phyloP scores from a whole-genome alignment of 176 grass and related monocot species.

The Oropetium thomaeum region DNA sequence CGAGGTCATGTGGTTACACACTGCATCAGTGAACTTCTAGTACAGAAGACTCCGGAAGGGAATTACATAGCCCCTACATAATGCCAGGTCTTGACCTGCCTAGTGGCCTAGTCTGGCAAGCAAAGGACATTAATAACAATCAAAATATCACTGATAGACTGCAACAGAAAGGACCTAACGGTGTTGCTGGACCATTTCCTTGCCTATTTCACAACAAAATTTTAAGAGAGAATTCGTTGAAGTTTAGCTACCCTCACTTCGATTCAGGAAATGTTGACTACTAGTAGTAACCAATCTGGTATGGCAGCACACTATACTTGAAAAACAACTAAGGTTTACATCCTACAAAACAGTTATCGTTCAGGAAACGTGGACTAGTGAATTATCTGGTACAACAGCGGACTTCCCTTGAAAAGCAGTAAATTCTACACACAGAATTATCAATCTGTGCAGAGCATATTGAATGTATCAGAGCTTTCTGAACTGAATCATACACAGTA shows the following conservation, averaged over 20 bases:
- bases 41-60: not conserved
- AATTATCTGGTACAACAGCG: too few relatives aligned
- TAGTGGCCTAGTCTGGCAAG: not conserved
- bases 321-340: not conserved
- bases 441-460: not conserved
- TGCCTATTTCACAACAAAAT: conserved; percentile 8
- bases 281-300: not conserved
- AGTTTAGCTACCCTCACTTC: not conserved
- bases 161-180: not conserved
- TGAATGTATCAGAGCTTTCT: not conserved
- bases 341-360: not conserved
- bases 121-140: conserved; percentile 2
- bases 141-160: not conserved
- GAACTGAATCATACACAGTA: not conserved
- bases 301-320: not conserved
- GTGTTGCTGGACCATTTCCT: not conserved
- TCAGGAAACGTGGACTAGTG: not conserved
- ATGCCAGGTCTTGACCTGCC: not conserved
- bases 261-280: not conserved
- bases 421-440: not conserved
- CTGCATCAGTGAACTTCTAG: not conserved
- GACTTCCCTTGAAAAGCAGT: not conserved
- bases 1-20: not conserved
- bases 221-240: not conserved
- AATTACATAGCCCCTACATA: not conserved